Evolutionary conservation across 1,284 basidiomycete species (phyloP).

Genomic region (Golubevia sp.): DNA sequence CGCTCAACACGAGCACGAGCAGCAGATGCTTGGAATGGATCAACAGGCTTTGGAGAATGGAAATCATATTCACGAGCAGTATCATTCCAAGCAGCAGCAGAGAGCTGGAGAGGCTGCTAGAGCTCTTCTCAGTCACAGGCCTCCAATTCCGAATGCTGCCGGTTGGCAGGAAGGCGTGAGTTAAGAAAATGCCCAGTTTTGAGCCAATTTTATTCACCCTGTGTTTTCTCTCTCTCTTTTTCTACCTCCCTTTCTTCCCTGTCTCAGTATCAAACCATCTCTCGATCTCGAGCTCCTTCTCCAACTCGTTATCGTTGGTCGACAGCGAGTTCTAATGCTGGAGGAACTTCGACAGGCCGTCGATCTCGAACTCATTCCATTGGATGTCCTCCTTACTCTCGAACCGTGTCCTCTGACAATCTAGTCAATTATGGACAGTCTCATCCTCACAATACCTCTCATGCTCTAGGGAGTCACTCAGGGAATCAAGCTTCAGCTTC

Average conservation of each 20-base stretch:
- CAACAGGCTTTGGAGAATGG: not conserved
- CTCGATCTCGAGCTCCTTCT: slow-evolving; percentile 37
- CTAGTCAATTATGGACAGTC: not conserved
- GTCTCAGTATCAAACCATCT: slow-evolving; percentile 37
- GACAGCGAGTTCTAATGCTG: not conserved
- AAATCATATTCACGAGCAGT: slow-evolving; percentile 3
- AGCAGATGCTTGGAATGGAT: not conserved
- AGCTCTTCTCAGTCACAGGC: too few species aligned
- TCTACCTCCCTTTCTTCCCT: not conserved
- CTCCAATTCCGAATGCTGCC: too few species aligned
- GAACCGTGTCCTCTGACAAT: not conserved
- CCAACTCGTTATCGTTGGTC: slow-evolving; percentile 32
- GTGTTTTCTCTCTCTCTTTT: not conserved
- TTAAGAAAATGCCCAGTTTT: too few species aligned
- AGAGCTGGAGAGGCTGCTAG: too few species aligned
- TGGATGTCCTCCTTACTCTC: not conserved
- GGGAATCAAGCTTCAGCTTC: not conserved
- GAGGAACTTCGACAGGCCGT: too few species aligned
- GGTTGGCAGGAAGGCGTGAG: too few species aligned
- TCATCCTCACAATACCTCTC: too few species aligned
- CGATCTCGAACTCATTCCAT: not conserved
- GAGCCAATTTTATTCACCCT: too few species aligned
- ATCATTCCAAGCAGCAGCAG: slow-evolving; percentile 1
- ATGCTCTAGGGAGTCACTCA: too few species aligned
- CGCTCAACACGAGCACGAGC: not conserved